phyloP scores from a whole-genome alignment of 768 basidiomycete genomes.

The Russula emetica region DNA sequence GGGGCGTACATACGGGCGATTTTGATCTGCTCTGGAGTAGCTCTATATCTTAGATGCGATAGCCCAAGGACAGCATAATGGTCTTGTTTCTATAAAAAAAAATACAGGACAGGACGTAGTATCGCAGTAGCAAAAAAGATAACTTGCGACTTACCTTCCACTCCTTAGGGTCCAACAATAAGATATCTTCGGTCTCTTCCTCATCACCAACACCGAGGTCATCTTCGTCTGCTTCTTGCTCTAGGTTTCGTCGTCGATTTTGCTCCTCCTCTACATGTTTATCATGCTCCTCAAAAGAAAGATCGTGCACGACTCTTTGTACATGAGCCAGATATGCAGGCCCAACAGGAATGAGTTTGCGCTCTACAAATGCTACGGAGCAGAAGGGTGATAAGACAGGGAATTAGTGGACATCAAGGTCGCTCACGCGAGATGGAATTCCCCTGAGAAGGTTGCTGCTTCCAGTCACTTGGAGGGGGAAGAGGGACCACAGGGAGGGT shows the following conservation, averaged over 20 bases:
- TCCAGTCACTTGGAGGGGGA: conserved; percentile 45
- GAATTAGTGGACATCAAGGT: conserved; percentile 19
- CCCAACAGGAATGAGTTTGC: conserved; percentile 76
- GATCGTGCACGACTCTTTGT: conserved; percentile 63
- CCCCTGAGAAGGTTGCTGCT: conserved; percentile 38
- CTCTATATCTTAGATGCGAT: conserved; percentile 81
- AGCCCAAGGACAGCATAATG: conserved; percentile 96
- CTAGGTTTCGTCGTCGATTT: conserved; percentile 48
- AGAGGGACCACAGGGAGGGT: conserved; percentile 41
- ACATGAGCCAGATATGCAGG: conserved; percentile 83
- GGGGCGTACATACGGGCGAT: conserved; percentile 83
- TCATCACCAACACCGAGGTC: conserved; percentile 94
- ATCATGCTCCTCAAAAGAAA: conserved; percentile 84
- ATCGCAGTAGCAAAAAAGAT: not conserved
- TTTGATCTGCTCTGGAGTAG: conserved; percentile 89
- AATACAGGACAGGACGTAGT: conserved; percentile 1
- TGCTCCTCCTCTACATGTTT: conserved; percentile 53
- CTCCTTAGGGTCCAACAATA: conserved; percentile 88
- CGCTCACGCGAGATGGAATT: conserved; percentile 36
- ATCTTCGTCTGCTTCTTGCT: conserved; percentile 50
- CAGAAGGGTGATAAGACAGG: conserved; percentile 1
- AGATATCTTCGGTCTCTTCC: conserved; percentile 64
- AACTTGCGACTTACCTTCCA: conserved; percentile 73
- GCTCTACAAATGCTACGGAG: conserved; percentile 39
- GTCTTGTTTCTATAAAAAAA: conserved; percentile 86